Evolutionary conservation across 202 grass and related monocot genomes (phyloP).

Genomic region (Digitaria exilis): DNA sequence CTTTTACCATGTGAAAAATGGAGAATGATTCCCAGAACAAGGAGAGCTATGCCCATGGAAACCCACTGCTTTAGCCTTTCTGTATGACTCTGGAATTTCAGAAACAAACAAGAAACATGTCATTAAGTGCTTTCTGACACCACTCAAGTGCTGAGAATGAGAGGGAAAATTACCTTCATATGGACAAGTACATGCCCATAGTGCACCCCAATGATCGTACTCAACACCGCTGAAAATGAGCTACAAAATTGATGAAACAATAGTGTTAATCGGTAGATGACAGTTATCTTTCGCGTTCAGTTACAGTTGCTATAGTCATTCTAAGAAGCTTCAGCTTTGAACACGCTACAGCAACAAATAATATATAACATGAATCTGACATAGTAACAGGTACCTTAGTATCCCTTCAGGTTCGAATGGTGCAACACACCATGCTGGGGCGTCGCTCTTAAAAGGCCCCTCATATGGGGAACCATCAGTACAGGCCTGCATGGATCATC

Average conservation of each 20-base stretch:
- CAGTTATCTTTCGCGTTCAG: not conserved
- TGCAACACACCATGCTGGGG: conserved; percentile 78
- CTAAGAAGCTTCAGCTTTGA: not conserved
- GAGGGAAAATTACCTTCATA: conserved; percentile 58
- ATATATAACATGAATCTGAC: not conserved
- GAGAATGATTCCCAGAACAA: conserved; percentile 73
- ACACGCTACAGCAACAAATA: not conserved
- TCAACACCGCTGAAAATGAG: conserved; percentile 79
- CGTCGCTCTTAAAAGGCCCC: conserved; percentile 67
- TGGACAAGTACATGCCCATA: conserved; percentile 90
- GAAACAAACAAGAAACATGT: conserved; percentile 1
- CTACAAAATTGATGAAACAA: conserved; percentile 41
- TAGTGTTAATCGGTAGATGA: not conserved
- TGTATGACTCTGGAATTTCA: conserved; percentile 53
- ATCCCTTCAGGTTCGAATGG: conserved; percentile 96
- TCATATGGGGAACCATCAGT: conserved; percentile 76
- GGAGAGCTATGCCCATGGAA: conserved; percentile 62
- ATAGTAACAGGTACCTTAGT: conserved; percentile 56
- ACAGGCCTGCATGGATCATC: conserved; percentile 54
- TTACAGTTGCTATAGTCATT: not conserved
- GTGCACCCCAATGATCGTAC: conserved; percentile 81
- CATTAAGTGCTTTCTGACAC: not conserved
- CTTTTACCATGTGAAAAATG: conserved; percentile 82
- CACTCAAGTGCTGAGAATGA: not conserved
- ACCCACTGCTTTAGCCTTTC: conserved; percentile 82